These are phyloP conservation scores for Metarhizium album DNA, from an alignment of 2,329 filamentous ascomycete species.

Conservation along the genomic window DNA sequence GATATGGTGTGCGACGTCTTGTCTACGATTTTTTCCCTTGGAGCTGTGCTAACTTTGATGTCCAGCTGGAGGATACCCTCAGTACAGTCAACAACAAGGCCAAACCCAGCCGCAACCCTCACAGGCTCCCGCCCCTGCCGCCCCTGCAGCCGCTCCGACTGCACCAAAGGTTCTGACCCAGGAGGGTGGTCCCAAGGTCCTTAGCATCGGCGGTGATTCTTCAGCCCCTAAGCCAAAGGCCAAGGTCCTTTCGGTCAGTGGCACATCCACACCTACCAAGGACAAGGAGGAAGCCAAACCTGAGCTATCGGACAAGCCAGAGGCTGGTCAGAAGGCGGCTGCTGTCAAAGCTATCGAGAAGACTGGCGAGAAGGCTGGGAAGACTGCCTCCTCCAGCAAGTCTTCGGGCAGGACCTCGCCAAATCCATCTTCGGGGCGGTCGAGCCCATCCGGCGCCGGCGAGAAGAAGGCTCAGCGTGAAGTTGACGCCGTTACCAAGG, in stretches of 20 bases:
- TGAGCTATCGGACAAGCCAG: slow-evolving; percentile 39
- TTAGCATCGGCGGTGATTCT: slow-evolving; percentile 55
- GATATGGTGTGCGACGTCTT: slow-evolving; percentile 25
- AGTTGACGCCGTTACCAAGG: slow-evolving; percentile 73
- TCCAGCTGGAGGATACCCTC: slow-evolving; percentile 40
- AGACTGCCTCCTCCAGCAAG: slow-evolving; percentile 29
- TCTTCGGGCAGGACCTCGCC: slow-evolving; percentile 65
- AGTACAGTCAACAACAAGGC: slow-evolving; percentile 39
- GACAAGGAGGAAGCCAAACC: slow-evolving; percentile 40
- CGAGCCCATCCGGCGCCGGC: slow-evolving; percentile 55
- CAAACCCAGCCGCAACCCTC: slow-evolving; percentile 24
- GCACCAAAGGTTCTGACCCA: slow-evolving; percentile 31
- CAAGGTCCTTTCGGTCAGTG: slow-evolving; percentile 35
- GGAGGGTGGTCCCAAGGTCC: slow-evolving; percentile 50
- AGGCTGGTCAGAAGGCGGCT: slow-evolving; percentile 72
- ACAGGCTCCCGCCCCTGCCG: slow-evolving; percentile 36
- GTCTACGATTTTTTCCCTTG: neutral
- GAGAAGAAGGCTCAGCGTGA: slow-evolving; percentile 50
- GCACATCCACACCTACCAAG: slow-evolving; percentile 22
- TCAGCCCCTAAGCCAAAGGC: slow-evolving; percentile 43
- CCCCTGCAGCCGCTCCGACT: slow-evolving; percentile 19
- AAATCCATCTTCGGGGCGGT: slow-evolving; percentile 71
- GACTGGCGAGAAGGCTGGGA: slow-evolving; percentile 54
- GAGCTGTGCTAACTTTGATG: neutral
- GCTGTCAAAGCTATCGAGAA: slow-evolving; percentile 89